phyloP scores from a whole-genome alignment of 2,329 filamentous ascomycete genomes.

The Aspergillus fijiensis region DNA sequence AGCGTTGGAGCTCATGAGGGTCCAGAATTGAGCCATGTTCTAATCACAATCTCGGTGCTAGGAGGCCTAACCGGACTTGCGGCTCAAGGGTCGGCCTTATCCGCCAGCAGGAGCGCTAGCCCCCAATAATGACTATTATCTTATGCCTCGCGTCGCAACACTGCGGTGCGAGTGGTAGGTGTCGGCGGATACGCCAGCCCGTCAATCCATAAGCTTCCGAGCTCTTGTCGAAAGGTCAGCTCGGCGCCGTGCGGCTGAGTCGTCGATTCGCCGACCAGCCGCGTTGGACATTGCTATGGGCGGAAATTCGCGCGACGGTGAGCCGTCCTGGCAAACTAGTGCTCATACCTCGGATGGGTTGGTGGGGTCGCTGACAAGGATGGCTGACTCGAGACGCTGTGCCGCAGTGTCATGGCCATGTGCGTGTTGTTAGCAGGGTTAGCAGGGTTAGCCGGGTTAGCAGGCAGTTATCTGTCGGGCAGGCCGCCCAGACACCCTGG shows the following conservation, averaged over 20 bases:
- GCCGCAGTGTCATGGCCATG: slow-evolving; percentile 12
- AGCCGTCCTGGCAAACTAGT: slow-evolving; percentile 3
- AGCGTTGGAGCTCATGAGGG: slow-evolving; percentile 7
- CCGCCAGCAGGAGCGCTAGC: slow-evolving; percentile 1
- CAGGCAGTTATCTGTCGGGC: slow-evolving; percentile 4
- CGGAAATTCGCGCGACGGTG: neutral
- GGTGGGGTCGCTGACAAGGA: slow-evolving; percentile 1
- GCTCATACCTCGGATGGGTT: slow-evolving; percentile 12
- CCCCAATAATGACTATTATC: slow-evolving; percentile 1
- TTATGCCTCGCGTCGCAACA: neutral
- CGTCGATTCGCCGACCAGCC: slow-evolving; percentile 8
- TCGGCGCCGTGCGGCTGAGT: slow-evolving; percentile 6
- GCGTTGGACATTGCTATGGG: slow-evolving; percentile 5
- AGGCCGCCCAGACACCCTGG: slow-evolving; percentile 7
- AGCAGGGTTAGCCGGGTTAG: too few species aligned
- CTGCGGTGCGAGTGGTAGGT: neutral
- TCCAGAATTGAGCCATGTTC: slow-evolving; percentile 4
- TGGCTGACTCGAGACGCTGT: slow-evolving; percentile 11
- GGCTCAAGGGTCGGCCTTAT: slow-evolving; percentile 7
- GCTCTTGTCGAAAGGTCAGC: neutral
- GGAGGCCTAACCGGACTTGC: slow-evolving; percentile 1
- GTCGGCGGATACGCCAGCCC: neutral
- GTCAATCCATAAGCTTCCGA: neutral
- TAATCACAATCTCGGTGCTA: neutral
- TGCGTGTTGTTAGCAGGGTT: neutral